Base-by-base conservation (phyloP, 2,329 filamentous ascomycete species). In the Fusarium nelsonii region DNA sequence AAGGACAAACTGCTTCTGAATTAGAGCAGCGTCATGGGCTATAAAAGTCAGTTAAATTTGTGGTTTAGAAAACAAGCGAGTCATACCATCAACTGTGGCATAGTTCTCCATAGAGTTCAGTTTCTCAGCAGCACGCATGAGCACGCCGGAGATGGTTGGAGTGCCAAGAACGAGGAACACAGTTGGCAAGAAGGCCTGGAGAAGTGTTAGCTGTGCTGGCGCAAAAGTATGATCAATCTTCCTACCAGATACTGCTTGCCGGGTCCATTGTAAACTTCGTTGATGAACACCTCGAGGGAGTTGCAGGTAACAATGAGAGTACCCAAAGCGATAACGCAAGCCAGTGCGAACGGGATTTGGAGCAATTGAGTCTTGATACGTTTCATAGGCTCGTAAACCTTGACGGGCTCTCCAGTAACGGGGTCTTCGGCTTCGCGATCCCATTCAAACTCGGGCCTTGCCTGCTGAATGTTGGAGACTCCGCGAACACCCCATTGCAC, bases 221-320 rank as follows among this genome's bases (percentile, higher is more conserved):
- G 16, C 11, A 16, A 6, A 26, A 48, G 6, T 36, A 18, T 14
- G 7, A 8, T 18, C 32, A 28, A 34, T 4, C 8, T 57, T 79
- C 89, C 78, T 79, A 94, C 93, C 71, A 99, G 79, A 63, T 97
- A 90, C 20, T 87, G 87, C 81, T 98, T 97, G 68, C 97, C 89
- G 0, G 94, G 93, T 0, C 96, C 96, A 63, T 90, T 87, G 79
- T 99, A 98, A 16, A 98, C 90, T 79, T 99, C 94, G 0, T 92
- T 94, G 71, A 99, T 93, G 81, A 98, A 97, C 33, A 98, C 93
- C 77, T 99, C 96, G 65, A 97, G 92, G 9, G 90, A 92, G 78
- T 98, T 98, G 76, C 93, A 96, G 15, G 88, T 88, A 14, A 92
- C 89, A 69, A 98, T 97, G 72, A 98, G 83, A 18, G 89, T 89